A percentile compares a stretch with the other conserved stretches of the same genome.
Conservation (phyloP, 257 asterid species). For the Anisodus acutangulus region DNA sequence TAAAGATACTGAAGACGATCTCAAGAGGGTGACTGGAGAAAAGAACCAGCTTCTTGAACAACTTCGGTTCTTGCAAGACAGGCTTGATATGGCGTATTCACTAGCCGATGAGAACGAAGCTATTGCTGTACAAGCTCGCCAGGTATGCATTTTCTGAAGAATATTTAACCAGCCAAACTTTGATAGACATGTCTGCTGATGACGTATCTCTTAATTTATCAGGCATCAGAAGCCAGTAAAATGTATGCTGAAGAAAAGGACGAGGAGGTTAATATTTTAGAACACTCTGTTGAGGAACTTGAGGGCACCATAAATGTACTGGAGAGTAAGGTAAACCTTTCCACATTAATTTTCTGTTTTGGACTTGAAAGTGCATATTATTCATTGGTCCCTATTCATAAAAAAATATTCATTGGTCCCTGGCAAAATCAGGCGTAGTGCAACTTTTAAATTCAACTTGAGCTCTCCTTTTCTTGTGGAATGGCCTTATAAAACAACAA, state of each 20-base stretch:
- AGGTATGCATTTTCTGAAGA: slow-evolving; percentile 49
- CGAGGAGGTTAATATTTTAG: slow-evolving; percentile 89
- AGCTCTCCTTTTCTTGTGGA: slow-evolving; percentile 7
- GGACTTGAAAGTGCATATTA: neutral
- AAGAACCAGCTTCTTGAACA: slow-evolving; percentile 69
- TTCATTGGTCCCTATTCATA: neutral
- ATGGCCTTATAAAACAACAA: slow-evolving; percentile 22
- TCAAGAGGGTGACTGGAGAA: slow-evolving; percentile 53
- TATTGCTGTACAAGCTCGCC: slow-evolving; percentile 69
- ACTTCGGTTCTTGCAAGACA: slow-evolving; percentile 63
- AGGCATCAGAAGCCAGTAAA: slow-evolving; percentile 81
- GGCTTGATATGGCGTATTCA: slow-evolving; percentile 67
- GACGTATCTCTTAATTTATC: slow-evolving; percentile 29
- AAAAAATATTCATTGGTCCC: neutral
- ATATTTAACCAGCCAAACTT: slow-evolving; percentile 31
- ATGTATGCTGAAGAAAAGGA: slow-evolving; percentile 84
- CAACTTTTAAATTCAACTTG: neutral
- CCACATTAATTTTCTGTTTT: neutral
- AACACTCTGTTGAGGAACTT: slow-evolving; percentile 84
- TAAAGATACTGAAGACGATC: slow-evolving; percentile 51
- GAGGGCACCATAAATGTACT: slow-evolving; percentile 82
- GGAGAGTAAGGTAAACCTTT: slow-evolving; percentile 69
- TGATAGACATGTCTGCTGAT: slow-evolving; percentile 33
- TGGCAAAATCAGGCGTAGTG: neutral
- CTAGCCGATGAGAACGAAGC: slow-evolving; percentile 90